Conservation (phyloP, 768 basidiomycete species). For the Chalciporus piperatus region DNA sequence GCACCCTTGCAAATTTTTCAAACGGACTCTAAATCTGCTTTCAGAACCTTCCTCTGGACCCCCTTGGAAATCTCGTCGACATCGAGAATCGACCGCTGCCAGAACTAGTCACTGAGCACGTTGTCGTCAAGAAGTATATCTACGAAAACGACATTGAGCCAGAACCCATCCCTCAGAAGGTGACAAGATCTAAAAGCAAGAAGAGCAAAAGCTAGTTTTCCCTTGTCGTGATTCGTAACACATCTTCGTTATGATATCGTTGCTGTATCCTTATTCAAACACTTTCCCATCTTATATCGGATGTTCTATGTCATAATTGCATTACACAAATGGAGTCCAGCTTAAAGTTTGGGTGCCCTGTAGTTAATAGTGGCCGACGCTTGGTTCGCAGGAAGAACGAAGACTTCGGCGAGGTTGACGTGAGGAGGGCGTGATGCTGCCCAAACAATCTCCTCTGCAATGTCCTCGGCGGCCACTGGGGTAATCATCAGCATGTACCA, state of each 20-base stretch:
- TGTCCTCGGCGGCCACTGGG: conserved; percentile 76
- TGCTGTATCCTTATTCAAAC: conserved; percentile 35
- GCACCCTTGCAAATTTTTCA: conserved; percentile 5
- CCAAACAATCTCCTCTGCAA: conserved; percentile 99
- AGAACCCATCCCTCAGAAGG: conserved; percentile 37
- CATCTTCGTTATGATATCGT: conserved; percentile 21
- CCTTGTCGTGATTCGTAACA: conserved; percentile 1
- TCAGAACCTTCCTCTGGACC: conserved; percentile 63
- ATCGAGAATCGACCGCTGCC: conserved; percentile 48
- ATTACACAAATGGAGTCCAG: background rate
- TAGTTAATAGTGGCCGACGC: conserved; percentile 65
- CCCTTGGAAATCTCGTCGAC: conserved; percentile 67
- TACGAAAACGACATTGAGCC: conserved; percentile 68
- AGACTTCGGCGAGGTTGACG: conserved; percentile 84
- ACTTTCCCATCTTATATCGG: conserved; percentile 2
- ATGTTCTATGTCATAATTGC: background rate
- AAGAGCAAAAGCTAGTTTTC: conserved; percentile 38
- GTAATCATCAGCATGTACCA: conserved; percentile 6
- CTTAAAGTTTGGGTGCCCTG: conserved; percentile 34
- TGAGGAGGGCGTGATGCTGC: conserved; percentile 87
- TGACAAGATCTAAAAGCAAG: conserved; percentile 57
- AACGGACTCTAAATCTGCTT: conserved; percentile 4
- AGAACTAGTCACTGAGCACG: conserved; percentile 60
- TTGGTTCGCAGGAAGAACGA: conserved; percentile 78
- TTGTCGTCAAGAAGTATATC: conserved; percentile 75